Conservation (phyloP, 805 yeast genomes). For the Schwanniomyces yamadae region DNA sequence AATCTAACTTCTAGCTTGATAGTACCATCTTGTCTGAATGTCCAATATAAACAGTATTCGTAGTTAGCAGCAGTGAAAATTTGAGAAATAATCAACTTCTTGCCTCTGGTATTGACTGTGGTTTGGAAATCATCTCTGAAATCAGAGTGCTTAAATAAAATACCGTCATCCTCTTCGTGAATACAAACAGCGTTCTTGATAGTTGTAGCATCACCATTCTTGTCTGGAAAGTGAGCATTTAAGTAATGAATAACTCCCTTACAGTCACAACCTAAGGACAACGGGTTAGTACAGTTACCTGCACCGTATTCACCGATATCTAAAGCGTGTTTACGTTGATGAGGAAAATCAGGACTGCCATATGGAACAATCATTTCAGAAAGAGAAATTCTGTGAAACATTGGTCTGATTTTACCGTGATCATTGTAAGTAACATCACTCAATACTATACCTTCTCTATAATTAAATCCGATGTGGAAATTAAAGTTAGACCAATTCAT, state of each 20-base stretch:
- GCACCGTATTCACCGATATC: conserved; percentile 89
- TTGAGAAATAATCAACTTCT: conserved; percentile 71
- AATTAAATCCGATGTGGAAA: conserved; percentile 80
- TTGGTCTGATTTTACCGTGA: conserved; percentile 68
- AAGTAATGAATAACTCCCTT: conserved; percentile 82
- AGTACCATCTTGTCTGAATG: conserved; percentile 79
- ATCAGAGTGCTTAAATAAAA: conserved; percentile 78
- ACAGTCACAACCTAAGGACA: conserved; percentile 79
- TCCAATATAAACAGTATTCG: conserved; percentile 84
- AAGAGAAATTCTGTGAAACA: conserved; percentile 76
- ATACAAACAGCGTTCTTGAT: conserved; percentile 78
- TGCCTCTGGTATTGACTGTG: conserved; percentile 71
- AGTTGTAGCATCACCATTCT: conserved; percentile 66
- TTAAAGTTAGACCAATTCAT: conserved; percentile 78
- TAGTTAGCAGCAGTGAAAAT: conserved; percentile 86
- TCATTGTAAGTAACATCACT: conserved; percentile 73
- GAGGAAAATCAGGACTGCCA: conserved; percentile 77
- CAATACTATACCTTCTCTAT: conserved; percentile 81
- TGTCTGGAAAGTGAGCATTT: conserved; percentile 73
- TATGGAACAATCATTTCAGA: conserved; percentile 86
- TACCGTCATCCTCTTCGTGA: conserved; percentile 84
- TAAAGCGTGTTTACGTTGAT: conserved; percentile 82
- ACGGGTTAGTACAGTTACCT: conserved; percentile 79
- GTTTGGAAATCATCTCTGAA: conserved; percentile 79
- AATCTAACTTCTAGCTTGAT: conserved; percentile 76